Evolutionary conservation across 1,284 basidiomycete genomes (phyloP), one percentile per base, ranked within the genome.

Genomic region (Tylopilus sp.): DNA sequence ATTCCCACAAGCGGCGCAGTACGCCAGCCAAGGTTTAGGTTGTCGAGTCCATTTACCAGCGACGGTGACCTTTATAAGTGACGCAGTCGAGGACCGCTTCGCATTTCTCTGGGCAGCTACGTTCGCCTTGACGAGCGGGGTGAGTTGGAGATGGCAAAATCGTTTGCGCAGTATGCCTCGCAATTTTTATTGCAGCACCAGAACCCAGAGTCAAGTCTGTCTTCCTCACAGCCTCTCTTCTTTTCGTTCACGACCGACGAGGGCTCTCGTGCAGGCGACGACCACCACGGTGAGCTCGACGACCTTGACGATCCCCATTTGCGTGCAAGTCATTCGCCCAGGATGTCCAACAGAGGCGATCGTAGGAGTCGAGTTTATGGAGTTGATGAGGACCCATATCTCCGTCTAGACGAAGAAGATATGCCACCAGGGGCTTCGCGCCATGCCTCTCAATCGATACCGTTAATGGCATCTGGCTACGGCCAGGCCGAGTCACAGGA

Each of bases 191-290:
- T 71, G 54, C 70, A 75, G 52, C 76, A 76, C 52, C 73, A 74
- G 57, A 66, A 60, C 59, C 70, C 59, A 52, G 67, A 63, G 55
- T 68, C 67, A 26, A 75, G 70, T 65, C 69, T 74, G 59, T 71
- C 74, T n/a, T 81, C 82, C 37, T 82, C 80, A 29, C 85, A 87
- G 64, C 86, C 86, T 49, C 77, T 89, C 64, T 89, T 89, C 74
- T 89, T 84, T 74, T 88, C 86, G 15, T 89, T 89, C 65, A 83
- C 82, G 40, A 86, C 84, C 57, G 82, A 86, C 68, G 75, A 81
- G 51, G 84, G 74, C 51, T 84, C 82, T 59, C 78, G 76, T 60
- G 71, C 69, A 59, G 78, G 74, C 55, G 71, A 74, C 59, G 63
- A 67, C 47, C 58, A 71, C 53, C 72, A 76, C 56, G 71, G 71